Conservation (phyloP, 805 yeast species). For the Lipomyces chichibuensis region DNA sequence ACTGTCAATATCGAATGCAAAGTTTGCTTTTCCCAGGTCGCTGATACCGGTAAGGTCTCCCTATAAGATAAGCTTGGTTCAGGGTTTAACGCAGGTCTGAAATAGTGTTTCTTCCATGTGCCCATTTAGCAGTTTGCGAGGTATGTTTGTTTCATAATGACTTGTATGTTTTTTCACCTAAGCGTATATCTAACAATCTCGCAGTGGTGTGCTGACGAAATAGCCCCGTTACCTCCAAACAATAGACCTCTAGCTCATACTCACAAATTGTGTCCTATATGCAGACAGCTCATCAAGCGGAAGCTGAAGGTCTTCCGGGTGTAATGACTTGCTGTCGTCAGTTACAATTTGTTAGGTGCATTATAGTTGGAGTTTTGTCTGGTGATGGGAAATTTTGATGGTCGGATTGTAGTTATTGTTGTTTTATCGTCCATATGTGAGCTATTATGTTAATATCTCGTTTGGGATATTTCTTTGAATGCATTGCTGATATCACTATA, state of each 20-base stretch:
- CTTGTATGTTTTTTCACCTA: neutral
- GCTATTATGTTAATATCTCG: neutral
- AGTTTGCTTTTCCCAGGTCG: conserved; percentile 28
- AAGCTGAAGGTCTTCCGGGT: conserved; percentile 23
- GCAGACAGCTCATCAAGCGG: conserved; percentile 20
- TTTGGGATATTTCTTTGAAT: neutral
- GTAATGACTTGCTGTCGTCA: neutral
- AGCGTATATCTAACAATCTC: neutral
- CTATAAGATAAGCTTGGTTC: neutral
- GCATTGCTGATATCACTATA: neutral
- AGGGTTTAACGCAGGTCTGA: neutral
- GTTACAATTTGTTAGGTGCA: neutral
- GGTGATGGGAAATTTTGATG: neutral
- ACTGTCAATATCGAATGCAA: conserved; percentile 25
- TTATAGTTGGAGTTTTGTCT: neutral
- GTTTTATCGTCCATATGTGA: neutral
- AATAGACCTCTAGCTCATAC: conserved; percentile 23
- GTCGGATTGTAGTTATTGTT: too few relatives aligned
- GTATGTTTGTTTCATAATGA: conserved; percentile 4
- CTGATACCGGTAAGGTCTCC: conserved; percentile 19
- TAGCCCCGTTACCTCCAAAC: conserved; percentile 25
- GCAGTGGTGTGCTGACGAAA: conserved; percentile 27
- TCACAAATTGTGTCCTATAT: conserved; percentile 25
- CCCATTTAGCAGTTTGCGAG: conserved; percentile 31
- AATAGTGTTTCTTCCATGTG: conserved; percentile 29